These are phyloP conservation scores for Alternaria triticina DNA, from an alignment of 2,329 filamentous ascomycete species.

Conservation along the genomic window DNA sequence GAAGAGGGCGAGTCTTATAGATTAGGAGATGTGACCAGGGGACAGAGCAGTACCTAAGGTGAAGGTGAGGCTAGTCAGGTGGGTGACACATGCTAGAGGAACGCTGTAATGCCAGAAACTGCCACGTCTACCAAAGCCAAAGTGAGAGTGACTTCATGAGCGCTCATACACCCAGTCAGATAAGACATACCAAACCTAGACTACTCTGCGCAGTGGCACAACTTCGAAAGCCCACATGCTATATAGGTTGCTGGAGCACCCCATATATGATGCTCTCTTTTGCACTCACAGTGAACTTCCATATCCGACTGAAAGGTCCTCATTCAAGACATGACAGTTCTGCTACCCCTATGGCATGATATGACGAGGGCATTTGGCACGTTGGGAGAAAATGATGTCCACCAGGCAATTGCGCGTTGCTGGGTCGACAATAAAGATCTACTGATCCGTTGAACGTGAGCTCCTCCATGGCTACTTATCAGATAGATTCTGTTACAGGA, in stretches of 20 bases:
- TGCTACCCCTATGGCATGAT: neutral
- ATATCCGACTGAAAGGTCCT: no score
- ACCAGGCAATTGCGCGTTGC: neutral
- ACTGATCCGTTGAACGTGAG: neutral
- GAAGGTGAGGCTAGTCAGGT: neutral
- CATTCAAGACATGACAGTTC: neutral
- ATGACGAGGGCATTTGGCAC: neutral
- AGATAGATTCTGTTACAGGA: neutral
- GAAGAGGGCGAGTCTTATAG: neutral
- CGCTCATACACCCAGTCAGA: neutral
- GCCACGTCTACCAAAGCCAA: neutral
- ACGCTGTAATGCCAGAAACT: neutral
- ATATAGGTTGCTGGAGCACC: neutral
- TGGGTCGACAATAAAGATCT: neutral
- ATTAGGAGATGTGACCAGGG: neutral
- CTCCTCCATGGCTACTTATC: neutral
- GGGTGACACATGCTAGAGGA: neutral
- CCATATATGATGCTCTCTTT: rapidly evolving
- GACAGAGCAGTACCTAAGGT: neutral
- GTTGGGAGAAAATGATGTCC: neutral
- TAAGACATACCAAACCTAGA: no score
- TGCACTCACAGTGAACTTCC: neutral
- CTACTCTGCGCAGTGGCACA: neutral
- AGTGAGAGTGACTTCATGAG: neutral
- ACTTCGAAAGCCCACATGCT: neutral